These are phyloP conservation scores for Xylaria intraflava DNA, from an alignment of 495 filamentous ascomycete species.

Conservation along the genomic window DNA sequence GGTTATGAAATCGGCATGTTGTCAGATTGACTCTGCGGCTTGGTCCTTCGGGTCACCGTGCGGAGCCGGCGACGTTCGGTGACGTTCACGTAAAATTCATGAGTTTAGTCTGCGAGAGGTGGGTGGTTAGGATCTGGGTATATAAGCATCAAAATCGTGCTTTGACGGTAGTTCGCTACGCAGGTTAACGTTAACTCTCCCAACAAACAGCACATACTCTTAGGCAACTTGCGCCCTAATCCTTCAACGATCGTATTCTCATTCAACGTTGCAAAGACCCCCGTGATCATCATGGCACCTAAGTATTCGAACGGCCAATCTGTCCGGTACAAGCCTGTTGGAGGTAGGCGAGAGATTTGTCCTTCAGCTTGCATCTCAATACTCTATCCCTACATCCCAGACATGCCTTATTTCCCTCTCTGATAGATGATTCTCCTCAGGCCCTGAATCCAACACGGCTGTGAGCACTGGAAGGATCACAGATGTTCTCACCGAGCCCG, in stretches of 20 bases:
- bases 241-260: background rate
- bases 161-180: background rate
- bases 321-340: conserved; percentile 39
- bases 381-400: background rate
- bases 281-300: conserved; percentile 8
- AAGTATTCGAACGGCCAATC: conserved; percentile 25
- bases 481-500: conserved; percentile 34
- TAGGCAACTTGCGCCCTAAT: too few relatives aligned
- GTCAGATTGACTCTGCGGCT: background rate
- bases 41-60: background rate
- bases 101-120: background rate
- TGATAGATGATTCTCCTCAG: conserved; percentile 7
- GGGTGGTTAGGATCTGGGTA: background rate
- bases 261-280: too few relatives aligned
- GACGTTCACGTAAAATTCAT: conserved; percentile 6
- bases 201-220: too few relatives aligned
- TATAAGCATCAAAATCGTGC: background rate
- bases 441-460: conserved; percentile 19
- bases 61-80: background rate
- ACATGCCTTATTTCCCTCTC: background rate
- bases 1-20: background rate
- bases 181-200: background rate
- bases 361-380: conserved; percentile 5
- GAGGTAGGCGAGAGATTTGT: conserved; percentile 25
- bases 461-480: conserved; percentile 34